Evolutionary conservation across 306 rosid genomes (phyloP).

Genomic region (Myrica gale): DNA sequence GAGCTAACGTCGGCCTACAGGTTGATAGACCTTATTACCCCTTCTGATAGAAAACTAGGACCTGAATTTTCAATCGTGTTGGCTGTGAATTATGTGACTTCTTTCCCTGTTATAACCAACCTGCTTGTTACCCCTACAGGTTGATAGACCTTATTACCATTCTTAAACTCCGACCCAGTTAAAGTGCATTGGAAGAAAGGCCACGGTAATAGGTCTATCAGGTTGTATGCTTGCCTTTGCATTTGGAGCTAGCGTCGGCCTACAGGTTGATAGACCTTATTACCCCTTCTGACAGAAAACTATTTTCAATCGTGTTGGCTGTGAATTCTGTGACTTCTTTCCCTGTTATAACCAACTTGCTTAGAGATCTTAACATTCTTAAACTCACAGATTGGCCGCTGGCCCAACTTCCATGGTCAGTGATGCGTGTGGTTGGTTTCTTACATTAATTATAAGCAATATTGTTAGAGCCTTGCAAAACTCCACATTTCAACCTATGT

Average conservation of each 20-base stretch:
- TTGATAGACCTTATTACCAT: no score
- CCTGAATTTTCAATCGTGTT: neutral
- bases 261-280: neutral
- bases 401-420: neutral
- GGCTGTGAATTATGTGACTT: neutral
- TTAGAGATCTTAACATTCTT: neutral
- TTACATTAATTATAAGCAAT: neutral
- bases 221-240: neutral
- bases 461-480: neutral
- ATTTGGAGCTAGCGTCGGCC: neutral
- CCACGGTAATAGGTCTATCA: neutral
- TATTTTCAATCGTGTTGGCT: neutral
- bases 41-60: no score
- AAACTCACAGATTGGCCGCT: constrained; percentile 15
- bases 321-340: constrained; percentile 1
- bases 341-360: neutral
- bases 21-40: no score
- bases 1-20: neutral
- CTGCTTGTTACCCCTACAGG: no score
- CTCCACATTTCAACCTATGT: neutral
- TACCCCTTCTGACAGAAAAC: neutral
- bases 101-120: neutral
- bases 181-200: neutral
- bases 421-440: constrained; percentile 2
- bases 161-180: no score